A percentile compares a stretch with the other conserved stretches of the same genome.
Evolutionary conservation across 140 eudicot species (phyloP).

Genomic region (Oenanthe javanica): DNA sequence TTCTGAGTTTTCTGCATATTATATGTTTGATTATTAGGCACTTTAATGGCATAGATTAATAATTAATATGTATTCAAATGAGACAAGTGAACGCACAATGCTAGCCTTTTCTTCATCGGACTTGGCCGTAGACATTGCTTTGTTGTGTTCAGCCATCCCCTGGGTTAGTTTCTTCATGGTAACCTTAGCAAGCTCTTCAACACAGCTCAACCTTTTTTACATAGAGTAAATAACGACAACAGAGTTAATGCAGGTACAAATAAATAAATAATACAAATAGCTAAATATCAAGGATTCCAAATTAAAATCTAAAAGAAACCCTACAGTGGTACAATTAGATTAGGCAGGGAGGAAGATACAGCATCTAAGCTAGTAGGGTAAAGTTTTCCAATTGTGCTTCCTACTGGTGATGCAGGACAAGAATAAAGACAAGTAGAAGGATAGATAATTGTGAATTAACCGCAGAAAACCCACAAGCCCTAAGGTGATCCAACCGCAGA

Average conservation of each 20-base stretch:
- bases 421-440: no score
- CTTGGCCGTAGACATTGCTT: slow-evolving; percentile 55
- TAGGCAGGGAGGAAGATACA: background rate
- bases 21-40: slow-evolving; percentile 5
- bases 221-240: slow-evolving; percentile 1
- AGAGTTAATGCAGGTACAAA: background rate
- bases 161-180: slow-evolving; percentile 74
- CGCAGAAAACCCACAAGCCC: no score
- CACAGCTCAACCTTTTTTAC: slow-evolving; percentile 53
- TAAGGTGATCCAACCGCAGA: no score
- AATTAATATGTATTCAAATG: slow-evolving; percentile 1
- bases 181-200: slow-evolving; percentile 78
- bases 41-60: background rate
- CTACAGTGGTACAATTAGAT: background rate
- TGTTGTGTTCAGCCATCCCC: slow-evolving; percentile 79
- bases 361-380: background rate
- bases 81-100: slow-evolving; percentile 42
- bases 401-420: background rate
- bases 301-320: background rate
- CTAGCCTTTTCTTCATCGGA: slow-evolving; percentile 76
- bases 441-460: no score
- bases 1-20: slow-evolving; percentile 68
- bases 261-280: background rate
- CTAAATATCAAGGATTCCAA: background rate
- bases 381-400: background rate